Percentiles rank a stretch among this genome's conserved stretches.
Evolutionary conservation across 1,284 basidiomycete species (phyloP).

Genomic region (Exobasidium rhododendri): DNA sequence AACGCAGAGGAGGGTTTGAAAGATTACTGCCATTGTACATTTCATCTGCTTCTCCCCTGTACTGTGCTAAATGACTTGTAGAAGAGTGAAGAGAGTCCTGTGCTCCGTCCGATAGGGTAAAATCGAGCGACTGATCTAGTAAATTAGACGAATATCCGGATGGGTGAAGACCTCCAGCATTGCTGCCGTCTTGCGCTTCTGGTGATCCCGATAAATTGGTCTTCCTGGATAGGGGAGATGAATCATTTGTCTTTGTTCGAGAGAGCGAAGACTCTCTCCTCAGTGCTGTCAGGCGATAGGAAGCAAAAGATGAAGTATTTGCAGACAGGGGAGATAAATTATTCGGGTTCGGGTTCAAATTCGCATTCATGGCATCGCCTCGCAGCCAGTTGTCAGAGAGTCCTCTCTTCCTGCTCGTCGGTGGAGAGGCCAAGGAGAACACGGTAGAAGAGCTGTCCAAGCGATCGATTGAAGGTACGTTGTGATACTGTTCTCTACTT

Average conservation of each 20-base stretch:
- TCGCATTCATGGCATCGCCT: not conserved
- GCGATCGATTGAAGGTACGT: not conserved
- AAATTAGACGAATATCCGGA: not conserved
- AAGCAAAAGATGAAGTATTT: not conserved
- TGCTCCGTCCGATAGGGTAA: not conserved
- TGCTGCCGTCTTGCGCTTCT: not conserved
- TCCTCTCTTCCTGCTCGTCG: not conserved
- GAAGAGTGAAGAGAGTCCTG: not conserved
- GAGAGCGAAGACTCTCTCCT: conserved; percentile 2
- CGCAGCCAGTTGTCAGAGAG: not conserved
- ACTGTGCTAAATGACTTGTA: not conserved
- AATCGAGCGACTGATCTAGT: not conserved
- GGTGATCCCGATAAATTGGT: not conserved
- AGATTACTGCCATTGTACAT: not conserved
- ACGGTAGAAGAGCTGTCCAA: conserved; percentile 11
- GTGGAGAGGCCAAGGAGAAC: conserved; percentile 14
- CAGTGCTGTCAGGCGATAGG: conserved; percentile 6
- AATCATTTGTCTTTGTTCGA: conserved; percentile 1
- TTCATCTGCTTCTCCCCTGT: not conserved
- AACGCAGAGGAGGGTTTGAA: conserved; percentile 4
- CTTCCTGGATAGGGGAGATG: not conserved
- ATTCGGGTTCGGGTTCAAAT: not conserved
- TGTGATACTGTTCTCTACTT: not conserved
- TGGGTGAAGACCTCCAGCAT: not conserved
- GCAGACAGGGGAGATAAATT: not conserved